phyloP scores from a whole-genome alignment of 306 rosid genomes.

The Malus sieversii region DNA sequence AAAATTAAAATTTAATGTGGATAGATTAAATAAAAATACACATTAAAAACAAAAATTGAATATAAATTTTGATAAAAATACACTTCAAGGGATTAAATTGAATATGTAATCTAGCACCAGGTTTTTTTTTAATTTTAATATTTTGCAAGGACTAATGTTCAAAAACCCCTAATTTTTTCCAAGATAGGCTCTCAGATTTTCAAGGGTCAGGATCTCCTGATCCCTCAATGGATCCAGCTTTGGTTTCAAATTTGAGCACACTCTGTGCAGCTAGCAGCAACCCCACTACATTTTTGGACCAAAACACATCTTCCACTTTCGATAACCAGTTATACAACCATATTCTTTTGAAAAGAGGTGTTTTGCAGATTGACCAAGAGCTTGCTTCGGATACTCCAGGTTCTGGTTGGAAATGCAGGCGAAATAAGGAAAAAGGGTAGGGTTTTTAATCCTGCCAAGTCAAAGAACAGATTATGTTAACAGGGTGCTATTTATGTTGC shows the following conservation, averaged over 20 bases:
- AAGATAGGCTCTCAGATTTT: too few species aligned
- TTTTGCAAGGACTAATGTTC: too few species aligned
- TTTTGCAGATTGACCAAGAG: constrained; percentile 42
- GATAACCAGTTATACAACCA: constrained; percentile 31
- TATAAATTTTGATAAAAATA: too few species aligned
- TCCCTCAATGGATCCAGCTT: too few species aligned
- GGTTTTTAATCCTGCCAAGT: constrained; percentile 21
- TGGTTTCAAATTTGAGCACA: background rate
- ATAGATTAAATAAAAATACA: too few species aligned
- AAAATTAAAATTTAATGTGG: too few species aligned
- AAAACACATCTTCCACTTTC: constrained; percentile 26
- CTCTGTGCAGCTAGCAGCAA: background rate
- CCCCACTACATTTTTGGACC: constrained; percentile 39
- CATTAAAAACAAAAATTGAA: too few species aligned
- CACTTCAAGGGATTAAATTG: too few species aligned
- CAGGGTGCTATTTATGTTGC: background rate
- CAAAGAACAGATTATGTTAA: background rate
- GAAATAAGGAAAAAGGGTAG: constrained; percentile 47
- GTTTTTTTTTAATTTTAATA: too few species aligned
- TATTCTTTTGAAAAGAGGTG: constrained; percentile 24
- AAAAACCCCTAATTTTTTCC: too few species aligned
- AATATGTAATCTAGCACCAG: too few species aligned
- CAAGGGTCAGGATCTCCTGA: too few species aligned
- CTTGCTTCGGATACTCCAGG: constrained; percentile 28
- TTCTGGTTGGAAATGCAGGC: constrained; percentile 23